Conservation (phyloP, 2,329 filamentous ascomycete genomes). For the Alternaria gansuensis region DNA sequence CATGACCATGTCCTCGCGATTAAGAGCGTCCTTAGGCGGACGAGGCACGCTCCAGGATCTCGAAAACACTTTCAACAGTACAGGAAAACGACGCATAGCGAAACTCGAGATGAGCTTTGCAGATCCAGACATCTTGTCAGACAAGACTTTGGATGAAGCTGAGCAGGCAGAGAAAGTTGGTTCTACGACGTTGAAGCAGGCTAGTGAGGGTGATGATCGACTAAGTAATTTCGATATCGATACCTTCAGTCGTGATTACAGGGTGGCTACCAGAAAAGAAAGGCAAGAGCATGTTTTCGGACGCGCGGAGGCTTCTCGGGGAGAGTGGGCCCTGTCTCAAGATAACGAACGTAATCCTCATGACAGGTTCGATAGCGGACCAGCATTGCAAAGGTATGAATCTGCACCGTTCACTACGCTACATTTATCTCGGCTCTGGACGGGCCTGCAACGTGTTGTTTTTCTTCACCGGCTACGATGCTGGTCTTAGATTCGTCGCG, state of each 20-base stretch:
- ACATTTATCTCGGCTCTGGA: not conserved
- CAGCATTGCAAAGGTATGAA: slow-evolving; percentile 50
- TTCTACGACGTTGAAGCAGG: slow-evolving; percentile 35
- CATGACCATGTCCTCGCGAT: slow-evolving; percentile 76
- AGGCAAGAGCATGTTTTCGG: slow-evolving; percentile 55
- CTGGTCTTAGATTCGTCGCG: not conserved
- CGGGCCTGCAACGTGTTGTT: not conserved
- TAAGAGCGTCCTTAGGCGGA: slow-evolving; percentile 59
- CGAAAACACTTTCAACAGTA: slow-evolving; percentile 72
- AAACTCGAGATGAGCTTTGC: slow-evolving; percentile 74
- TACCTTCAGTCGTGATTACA: slow-evolving; percentile 45
- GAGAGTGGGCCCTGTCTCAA: slow-evolving; percentile 49
- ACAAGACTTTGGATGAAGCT: slow-evolving; percentile 31
- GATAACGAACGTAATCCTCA: slow-evolving; percentile 44
- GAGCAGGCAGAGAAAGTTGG: slow-evolving; percentile 41
- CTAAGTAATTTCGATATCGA: slow-evolving; percentile 48
- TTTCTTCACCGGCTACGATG: not conserved
- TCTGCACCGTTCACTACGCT: not conserved
- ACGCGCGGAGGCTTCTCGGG: slow-evolving; percentile 51
- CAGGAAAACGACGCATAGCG: slow-evolving; percentile 81
- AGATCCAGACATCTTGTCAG: slow-evolving; percentile 46
- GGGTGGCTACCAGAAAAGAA: slow-evolving; percentile 20
- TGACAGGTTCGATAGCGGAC: slow-evolving; percentile 49
- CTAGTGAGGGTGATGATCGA: slow-evolving; percentile 29
- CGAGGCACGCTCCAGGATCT: slow-evolving; percentile 68